These are phyloP conservation scores for Hsuehochloa calcarea DNA, from an alignment of 176 grass and related monocot species.

Conservation along the genomic window DNA sequence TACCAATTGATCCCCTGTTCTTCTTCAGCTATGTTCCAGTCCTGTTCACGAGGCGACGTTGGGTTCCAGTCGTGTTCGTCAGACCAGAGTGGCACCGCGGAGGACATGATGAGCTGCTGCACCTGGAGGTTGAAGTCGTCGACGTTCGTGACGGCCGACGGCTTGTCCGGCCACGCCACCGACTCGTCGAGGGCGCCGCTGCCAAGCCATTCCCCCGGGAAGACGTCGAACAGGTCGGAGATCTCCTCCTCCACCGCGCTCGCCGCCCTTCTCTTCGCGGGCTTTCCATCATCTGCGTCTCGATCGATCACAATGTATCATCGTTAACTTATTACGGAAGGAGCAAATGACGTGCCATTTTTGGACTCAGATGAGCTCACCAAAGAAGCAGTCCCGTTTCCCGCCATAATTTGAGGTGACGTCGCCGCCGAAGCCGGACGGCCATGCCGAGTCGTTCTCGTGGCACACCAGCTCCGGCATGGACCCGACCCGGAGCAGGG, in stretches of 20 bases:
- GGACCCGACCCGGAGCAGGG: not conserved
- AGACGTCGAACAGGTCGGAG: not conserved
- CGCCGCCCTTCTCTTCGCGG: not conserved
- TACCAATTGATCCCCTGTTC: not conserved
- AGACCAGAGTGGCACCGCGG: not conserved
- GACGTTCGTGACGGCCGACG: constrained; percentile 28
- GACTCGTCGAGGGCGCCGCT: not conserved
- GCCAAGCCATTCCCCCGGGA: not conserved
- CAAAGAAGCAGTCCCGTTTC: not conserved
- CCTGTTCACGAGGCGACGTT: not conserved
- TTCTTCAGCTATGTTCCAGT: not conserved
- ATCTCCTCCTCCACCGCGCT: constrained; percentile 4
- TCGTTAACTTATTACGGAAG: not conserved
- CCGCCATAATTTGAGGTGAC: not conserved
- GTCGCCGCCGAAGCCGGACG: not conserved
- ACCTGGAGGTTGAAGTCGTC: constrained; percentile 28
- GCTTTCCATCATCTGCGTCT: not conserved
- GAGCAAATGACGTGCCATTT: not conserved
- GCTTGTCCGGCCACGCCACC: no score
- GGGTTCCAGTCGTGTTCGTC: not conserved
- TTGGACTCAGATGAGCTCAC: not conserved
- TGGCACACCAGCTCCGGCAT: constrained; percentile 4
- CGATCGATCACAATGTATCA: not conserved
- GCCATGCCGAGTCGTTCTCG: not conserved
- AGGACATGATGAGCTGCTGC: constrained; percentile 30